These are phyloP conservation scores for Chlorella vulgaris DNA, from an alignment of 139 green algal genomes.

Conservation along the genomic window DNA sequence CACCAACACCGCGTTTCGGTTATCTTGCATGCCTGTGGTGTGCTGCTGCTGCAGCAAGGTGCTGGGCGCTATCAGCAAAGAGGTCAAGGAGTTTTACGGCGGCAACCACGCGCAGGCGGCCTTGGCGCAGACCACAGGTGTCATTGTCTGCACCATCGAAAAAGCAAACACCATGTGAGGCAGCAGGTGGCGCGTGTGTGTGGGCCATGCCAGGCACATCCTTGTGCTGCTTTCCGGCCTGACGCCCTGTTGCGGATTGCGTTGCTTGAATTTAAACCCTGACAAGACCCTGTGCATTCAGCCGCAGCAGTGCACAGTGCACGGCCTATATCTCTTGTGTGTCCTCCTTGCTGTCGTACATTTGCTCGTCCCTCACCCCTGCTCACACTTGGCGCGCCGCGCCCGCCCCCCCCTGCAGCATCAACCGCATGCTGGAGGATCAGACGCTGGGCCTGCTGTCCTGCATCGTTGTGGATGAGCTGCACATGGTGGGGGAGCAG, in stretches of 20 bases:
- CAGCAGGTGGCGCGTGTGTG: constrained; percentile 54
- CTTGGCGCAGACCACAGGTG: constrained; percentile 40
- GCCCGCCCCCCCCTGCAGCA: constrained; percentile 48
- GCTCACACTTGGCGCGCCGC: too few species aligned
- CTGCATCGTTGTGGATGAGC: constrained; percentile 77
- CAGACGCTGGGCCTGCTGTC: constrained; percentile 49
- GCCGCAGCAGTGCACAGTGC: too few species aligned
- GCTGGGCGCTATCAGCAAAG: constrained; percentile 51
- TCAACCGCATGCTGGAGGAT: constrained; percentile 59
- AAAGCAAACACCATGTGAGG: constrained; percentile 78
- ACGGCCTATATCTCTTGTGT: too few species aligned
- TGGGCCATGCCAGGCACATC: too few species aligned
- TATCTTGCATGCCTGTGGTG: too few species aligned
- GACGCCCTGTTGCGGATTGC: too few species aligned
- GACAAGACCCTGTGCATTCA: too few species aligned
- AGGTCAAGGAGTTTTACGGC: constrained; percentile 42
- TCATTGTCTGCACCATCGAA: constrained; percentile 87
- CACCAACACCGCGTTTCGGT: too few species aligned
- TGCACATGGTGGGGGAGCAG: constrained; percentile 82
- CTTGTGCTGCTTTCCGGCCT: too few species aligned
- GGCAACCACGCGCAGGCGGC: constrained; percentile 12
- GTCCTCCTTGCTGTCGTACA: too few species aligned
- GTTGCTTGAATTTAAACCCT: too few species aligned
- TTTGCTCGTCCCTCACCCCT: too few species aligned
- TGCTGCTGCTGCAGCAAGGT: constrained; percentile 29